phyloP scores from a whole-genome alignment of 2,329 filamentous ascomycete species.

The Claviceps pazoutovae region DNA sequence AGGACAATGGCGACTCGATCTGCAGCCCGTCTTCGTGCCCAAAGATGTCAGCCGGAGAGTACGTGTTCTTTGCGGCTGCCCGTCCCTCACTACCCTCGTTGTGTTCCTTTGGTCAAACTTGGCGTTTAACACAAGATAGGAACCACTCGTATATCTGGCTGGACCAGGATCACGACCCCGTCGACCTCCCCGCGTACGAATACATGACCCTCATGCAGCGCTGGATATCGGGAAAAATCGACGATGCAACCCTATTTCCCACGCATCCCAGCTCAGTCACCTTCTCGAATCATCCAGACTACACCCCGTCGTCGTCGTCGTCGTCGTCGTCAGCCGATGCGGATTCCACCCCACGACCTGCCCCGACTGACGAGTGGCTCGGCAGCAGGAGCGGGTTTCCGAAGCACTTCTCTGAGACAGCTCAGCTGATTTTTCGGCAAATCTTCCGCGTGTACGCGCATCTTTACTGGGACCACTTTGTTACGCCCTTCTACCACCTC shows the following conservation, averaged over 20 bases:
- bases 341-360: conserved; percentile 31
- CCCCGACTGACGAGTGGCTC: conserved; percentile 51
- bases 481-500: conserved; percentile 65
- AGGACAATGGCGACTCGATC: conserved; percentile 61
- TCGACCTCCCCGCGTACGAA: conserved; percentile 75
- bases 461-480: conserved; percentile 86
- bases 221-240: conserved; percentile 87
- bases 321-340: conserved; percentile 11
- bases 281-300: conserved; percentile 41
- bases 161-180: conserved; percentile 55
- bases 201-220: conserved; percentile 88
- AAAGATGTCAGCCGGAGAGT: conserved; percentile 89
- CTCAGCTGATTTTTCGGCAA: conserved; percentile 81
- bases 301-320: conserved; percentile 16
- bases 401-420: conserved; percentile 66
- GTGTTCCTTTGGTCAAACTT: background rate
- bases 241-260: conserved; percentile 71
- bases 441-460: conserved; percentile 96
- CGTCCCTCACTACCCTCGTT: background rate
- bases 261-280: conserved; percentile 58
- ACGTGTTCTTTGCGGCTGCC: background rate
- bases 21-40: conserved; percentile 78
- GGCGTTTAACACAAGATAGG: conserved; percentile 18
- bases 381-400: conserved; percentile 83
- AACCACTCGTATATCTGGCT: conserved; percentile 96